Base-by-base conservation (phyloP, 345 rosid genomes). In the Arabidopsis suecica region DNA sequence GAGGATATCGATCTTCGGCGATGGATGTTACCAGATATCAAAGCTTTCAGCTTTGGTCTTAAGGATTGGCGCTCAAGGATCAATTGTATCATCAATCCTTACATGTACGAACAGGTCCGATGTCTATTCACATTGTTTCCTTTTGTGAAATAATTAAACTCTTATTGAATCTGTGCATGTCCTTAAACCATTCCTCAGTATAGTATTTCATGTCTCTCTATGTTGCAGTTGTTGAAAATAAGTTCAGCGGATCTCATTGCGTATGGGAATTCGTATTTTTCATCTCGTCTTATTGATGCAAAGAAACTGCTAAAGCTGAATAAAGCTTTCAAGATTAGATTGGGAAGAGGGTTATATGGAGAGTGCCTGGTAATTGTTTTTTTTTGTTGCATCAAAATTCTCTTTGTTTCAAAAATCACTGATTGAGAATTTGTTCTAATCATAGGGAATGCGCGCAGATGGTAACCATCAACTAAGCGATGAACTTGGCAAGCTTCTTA, bases 331-430 rank as follows among this genome's bases (percentile, higher is more conserved):
- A 85, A 84, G 78, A 77, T 91, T 73, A 80, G 65, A 38, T 63
- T 94, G 72, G 97, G 98, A 72, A 81, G 88, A 87, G 97, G 98
- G 79, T 78, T 94, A 68, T 90, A 91, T 83, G 98, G 97, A 81
- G 92, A 91, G 65, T 94, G 97, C 84, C 80, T 94, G 96, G 97
- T 94, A 88, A 79, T 36, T 38, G 14, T 9, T 22, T 12, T 13
- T 8, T 6, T 0, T 13, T 9, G 4, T 30, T 59, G 34, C 44
- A 78, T 49, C 38, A 22, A 25, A 37, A 10, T 22, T 34, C 53
- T 63, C 38, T 22, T 18, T 14, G 56, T 30, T 72, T 40, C 7
- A 32, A 6, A 20, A 50, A 30, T 60, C 77, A 14, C 59, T 64
- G 60, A 9, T 13, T 38, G 41, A 20, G 51, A 10, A 28, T 58